These are phyloP conservation scores for Strigomonas culicis DNA, from an alignment of 208 protist genomes.

Conservation along the genomic window DNA sequence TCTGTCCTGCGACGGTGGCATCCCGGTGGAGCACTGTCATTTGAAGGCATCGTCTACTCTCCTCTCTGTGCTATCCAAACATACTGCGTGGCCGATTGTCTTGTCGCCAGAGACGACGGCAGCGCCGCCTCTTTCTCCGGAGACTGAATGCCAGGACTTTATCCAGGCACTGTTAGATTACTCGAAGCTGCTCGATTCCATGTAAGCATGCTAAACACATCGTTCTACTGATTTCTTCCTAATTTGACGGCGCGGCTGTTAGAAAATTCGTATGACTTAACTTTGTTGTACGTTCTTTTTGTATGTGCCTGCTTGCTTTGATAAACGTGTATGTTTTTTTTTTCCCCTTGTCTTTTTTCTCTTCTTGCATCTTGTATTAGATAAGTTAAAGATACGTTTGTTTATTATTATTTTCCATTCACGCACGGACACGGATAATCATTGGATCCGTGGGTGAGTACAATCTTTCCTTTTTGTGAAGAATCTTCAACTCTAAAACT, in stretches of 20 bases:
- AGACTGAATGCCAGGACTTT: too few species aligned
- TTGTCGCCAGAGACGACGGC: neutral
- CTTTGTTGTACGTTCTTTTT: conserved; percentile 6
- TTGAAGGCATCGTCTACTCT: conserved; percentile 13
- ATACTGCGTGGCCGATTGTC: neutral
- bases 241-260: too few species aligned
- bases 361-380: neutral
- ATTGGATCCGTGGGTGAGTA: too few species aligned
- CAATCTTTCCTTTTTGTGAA: too few species aligned
- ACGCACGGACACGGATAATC: too few species aligned
- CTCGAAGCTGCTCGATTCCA: too few species aligned
- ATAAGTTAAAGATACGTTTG: neutral
- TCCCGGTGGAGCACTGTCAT: conserved; percentile 17
- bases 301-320: neutral
- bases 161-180: too few species aligned
- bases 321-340: neutral
- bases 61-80: conserved; percentile 6
- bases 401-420: conserved; percentile 1
- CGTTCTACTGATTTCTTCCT: too few species aligned
- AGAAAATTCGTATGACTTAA: neutral
- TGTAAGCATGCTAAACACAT: too few species aligned
- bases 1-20: conserved; percentile 1
- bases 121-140: neutral
- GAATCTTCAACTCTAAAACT: too few species aligned
- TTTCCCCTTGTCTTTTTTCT: conserved; percentile 8